A percentile compares a stretch with the other conserved stretches of the same genome.
Conservation (phyloP, 257 asterid species). For the Rauvolfia tetraphylla region DNA sequence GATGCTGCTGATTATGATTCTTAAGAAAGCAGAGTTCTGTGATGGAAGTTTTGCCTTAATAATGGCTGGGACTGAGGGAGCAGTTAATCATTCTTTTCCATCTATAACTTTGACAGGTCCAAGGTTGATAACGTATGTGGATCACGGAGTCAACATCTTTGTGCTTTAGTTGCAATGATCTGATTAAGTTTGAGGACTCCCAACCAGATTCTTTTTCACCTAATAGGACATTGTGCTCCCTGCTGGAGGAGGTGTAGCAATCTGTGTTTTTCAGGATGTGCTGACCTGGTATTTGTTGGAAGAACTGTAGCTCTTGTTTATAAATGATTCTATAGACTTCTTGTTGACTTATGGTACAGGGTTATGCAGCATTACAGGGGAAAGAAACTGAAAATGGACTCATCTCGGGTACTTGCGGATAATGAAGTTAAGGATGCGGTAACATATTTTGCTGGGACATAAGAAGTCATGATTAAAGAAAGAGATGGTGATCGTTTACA, state of each 20-base stretch:
- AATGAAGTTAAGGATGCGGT: background rate
- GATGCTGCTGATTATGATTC: conserved; percentile 42
- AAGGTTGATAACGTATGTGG: no score
- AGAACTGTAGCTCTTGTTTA: background rate
- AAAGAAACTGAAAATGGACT: background rate
- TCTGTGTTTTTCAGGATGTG: background rate
- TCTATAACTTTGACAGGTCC: background rate
- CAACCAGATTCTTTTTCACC: background rate
- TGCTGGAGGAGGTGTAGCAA: background rate
- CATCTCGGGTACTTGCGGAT: background rate
- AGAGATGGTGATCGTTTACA: background rate
- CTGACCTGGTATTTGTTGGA: background rate
- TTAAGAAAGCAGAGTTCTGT: conserved; percentile 15
- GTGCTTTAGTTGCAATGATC: background rate
- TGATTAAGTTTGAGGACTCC: background rate
- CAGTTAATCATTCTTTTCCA: background rate
- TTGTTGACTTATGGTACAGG: background rate
- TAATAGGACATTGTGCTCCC: background rate
- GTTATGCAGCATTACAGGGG: background rate
- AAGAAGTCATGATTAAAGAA: background rate
- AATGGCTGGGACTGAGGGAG: background rate
- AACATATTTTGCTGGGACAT: background rate
- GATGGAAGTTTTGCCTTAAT: conserved; percentile 6
- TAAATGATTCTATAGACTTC: background rate
- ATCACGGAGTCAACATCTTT: background rate